Conservation (phyloP, 1,284 basidiomycete genomes). For the Meira miltonrushii region DNA sequence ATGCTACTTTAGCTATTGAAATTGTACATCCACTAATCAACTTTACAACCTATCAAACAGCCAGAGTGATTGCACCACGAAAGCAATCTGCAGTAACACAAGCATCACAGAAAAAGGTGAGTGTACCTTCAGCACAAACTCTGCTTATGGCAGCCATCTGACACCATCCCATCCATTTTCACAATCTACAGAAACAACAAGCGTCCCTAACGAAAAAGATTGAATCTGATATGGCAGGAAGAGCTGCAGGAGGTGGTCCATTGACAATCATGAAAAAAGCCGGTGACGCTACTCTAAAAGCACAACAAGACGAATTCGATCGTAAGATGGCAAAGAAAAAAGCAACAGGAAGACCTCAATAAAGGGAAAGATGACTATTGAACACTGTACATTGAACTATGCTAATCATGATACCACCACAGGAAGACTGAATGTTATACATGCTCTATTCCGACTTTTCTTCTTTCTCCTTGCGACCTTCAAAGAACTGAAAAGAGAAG, state of each 20-base stretch:
- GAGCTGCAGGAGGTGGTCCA: constrained; percentile 30
- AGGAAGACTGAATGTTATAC: not conserved
- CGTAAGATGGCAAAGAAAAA: constrained; percentile 11
- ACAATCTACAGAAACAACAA: constrained; percentile 20
- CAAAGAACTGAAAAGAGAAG: constrained; percentile 22
- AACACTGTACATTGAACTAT: not conserved
- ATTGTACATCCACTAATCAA: too few relatives aligned
- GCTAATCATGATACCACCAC: not conserved
- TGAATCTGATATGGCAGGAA: constrained; percentile 34
- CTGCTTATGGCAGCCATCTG: not conserved
- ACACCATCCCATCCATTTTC: not conserved
- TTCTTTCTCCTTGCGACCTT: constrained; percentile 21
- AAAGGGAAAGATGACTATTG: not conserved
- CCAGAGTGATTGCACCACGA: constrained; percentile 33
- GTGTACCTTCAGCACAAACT: not conserved
- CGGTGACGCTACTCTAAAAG: constrained; percentile 69
- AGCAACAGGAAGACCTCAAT: constrained; percentile 1
- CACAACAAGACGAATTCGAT: constrained; percentile 30
- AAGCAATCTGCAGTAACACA: constrained; percentile 27
- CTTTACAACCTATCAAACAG: too few relatives aligned
- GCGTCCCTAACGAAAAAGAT: constrained; percentile 28
- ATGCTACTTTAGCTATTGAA: not conserved
- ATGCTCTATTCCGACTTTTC: not conserved
- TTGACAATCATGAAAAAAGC: constrained; percentile 81
- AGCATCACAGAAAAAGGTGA: constrained; percentile 21